Evolutionary conservation across 1,284 basidiomycete genomes (phyloP), one percentile per base, ranked within the genome.

Genomic region (Wolfiporia cocos): DNA sequence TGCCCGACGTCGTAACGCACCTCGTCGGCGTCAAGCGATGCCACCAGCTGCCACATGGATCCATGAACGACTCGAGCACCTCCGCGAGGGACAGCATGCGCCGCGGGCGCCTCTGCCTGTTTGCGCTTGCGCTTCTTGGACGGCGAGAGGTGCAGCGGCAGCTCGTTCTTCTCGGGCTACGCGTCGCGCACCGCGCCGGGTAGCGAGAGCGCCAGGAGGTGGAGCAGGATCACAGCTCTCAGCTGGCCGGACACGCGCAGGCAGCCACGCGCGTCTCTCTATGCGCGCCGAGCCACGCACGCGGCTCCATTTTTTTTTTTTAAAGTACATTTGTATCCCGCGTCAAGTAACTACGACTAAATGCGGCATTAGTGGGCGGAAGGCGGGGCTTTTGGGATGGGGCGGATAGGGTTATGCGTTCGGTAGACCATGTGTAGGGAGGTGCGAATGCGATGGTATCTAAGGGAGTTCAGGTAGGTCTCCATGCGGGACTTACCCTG

Each of bases 31-130:
- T 68, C 67, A 41, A 74, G 54, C 12, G 63, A 59, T 9, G 56
- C 61, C 49, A 79, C 63, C 10, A 87, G 71, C 52, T 87, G 85
- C 82, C 85, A 85, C 61, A 74, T 78, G 4, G 78, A 81, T 88
- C 86, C 79, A 86, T 84, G 58, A 83, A 78, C 2, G 69, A 65
- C 55, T 88, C 85, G 2, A 88, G 60, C 11, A 70, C 69, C 26
- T 80, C 78, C 42, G 75, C 73, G 19, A 43, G 1, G 67, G 49
- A 7, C 31, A 53, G 66, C 42, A 43, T 43, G 37, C 28, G 49
- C 37, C 26, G 45, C 34, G 37, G 48, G 42, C 32, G 47, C 28
- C 47, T 69, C 74, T 23, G 58, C 56, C 39, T 68, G 64, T 43
- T 67, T 72, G 21, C 32, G 63, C 43, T 44, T 51, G 22, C 49